Evolutionary conservation across 2,329 filamentous ascomycete genomes (phyloP).

Genomic region (Lecanicillium sp.): DNA sequence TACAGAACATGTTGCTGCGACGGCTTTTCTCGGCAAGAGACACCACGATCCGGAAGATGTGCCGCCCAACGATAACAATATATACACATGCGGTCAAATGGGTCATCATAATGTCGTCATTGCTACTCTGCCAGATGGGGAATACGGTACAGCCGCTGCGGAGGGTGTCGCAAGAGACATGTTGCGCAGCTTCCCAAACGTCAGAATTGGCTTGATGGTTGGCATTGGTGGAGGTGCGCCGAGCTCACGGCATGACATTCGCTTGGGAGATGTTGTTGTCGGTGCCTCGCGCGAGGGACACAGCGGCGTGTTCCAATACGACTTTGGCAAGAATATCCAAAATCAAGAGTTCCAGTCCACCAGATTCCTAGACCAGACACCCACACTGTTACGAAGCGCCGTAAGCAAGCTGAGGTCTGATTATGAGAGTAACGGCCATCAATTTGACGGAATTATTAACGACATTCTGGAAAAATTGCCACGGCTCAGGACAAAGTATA

Average conservation of each 20-base stretch:
- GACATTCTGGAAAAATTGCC: slow-evolving; percentile 5
- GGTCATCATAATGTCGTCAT: slow-evolving; percentile 20
- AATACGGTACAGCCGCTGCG: slow-evolving; percentile 9
- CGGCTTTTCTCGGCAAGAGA: slow-evolving; percentile 4
- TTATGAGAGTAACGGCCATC: slow-evolving; percentile 11
- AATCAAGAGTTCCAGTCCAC: neutral
- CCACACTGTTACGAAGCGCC: slow-evolving; percentile 10
- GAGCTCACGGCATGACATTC: slow-evolving; percentile 7
- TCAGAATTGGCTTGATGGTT: slow-evolving; percentile 9
- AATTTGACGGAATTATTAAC: slow-evolving; percentile 7
- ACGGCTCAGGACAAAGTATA: slow-evolving; percentile 8
- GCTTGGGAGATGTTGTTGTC: slow-evolving; percentile 11
- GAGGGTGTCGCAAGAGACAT: slow-evolving; percentile 1
- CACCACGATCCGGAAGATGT: neutral
- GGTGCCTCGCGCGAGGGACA: neutral
- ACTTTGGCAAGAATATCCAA: slow-evolving; percentile 5
- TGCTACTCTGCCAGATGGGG: slow-evolving; percentile 18
- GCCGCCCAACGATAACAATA: slow-evolving; percentile 16
- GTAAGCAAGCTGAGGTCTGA: slow-evolving; percentile 7
- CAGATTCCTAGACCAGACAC: slow-evolving; percentile 2
- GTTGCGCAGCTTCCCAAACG: neutral
- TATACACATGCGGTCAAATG: slow-evolving; percentile 17
- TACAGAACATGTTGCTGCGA: slow-evolving; percentile 13
- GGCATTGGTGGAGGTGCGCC: slow-evolving; percentile 12
- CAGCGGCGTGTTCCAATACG: slow-evolving; percentile 7